Evolutionary conservation across 768 basidiomycete species (phyloP).

Genomic region (Mycena albidolilacea): DNA sequence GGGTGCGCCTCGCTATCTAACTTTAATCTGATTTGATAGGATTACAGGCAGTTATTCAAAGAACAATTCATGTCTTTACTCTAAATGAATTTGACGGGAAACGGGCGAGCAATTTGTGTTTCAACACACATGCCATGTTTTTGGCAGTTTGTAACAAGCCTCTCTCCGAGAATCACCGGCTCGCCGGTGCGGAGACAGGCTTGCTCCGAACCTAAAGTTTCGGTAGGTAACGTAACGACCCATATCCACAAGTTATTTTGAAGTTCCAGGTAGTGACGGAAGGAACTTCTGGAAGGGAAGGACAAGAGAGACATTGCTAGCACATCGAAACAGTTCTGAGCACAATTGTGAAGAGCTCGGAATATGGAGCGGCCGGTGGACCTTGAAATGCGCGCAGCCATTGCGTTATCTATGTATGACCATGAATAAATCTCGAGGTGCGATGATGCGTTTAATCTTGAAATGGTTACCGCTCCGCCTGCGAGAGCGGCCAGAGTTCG

Average conservation of each 20-base stretch:
- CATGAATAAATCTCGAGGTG: background rate
- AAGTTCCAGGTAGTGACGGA: background rate
- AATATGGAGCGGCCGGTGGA: background rate
- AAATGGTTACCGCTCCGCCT: background rate
- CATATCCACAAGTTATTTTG: background rate
- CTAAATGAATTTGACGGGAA: too few species aligned
- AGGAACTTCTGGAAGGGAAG: background rate
- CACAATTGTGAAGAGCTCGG: background rate
- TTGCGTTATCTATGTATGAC: background rate
- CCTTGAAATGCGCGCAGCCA: background rate
- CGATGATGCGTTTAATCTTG: background rate
- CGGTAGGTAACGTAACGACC: background rate
- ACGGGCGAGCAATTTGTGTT: too few species aligned
- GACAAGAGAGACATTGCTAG: background rate
- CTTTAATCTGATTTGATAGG: too few species aligned
- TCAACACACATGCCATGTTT: too few species aligned
- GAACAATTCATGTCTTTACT: too few species aligned
- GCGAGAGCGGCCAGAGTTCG: background rate
- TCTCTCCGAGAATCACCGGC: too few species aligned
- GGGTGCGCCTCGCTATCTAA: too few species aligned
- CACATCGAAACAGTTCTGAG: conserved; percentile 2
- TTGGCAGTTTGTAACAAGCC: too few species aligned
- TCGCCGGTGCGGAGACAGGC: too few species aligned
- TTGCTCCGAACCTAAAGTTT: too few species aligned
- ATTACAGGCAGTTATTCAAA: too few species aligned